Conservation (phyloP, 331 rosid species). For the Malus hybrid region DNA sequence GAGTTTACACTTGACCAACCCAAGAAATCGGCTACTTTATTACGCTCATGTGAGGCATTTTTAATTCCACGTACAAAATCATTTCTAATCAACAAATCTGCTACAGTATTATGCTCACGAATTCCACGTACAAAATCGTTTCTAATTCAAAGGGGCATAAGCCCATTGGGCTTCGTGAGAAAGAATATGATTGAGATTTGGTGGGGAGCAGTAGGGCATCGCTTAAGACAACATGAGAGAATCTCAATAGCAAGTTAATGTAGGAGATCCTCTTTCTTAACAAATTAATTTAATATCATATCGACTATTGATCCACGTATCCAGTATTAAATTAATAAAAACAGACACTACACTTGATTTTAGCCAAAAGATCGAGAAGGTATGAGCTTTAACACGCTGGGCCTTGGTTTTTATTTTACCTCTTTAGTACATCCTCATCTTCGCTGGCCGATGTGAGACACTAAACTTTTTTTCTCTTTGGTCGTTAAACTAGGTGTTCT, state of each 20-base stretch:
- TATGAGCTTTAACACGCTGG: not conserved
- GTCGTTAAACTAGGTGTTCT: not conserved
- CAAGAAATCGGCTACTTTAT: no score
- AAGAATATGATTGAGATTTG: not conserved
- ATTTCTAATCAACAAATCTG: no score
- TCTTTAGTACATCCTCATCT: not conserved
- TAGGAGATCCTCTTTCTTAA: fast-evolving
- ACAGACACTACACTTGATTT: not conserved
- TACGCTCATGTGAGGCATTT: no score
- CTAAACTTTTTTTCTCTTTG: not conserved
- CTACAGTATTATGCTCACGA: no score
- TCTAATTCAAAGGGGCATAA: not conserved
- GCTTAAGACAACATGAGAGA: no score
- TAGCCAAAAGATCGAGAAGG: not conserved
- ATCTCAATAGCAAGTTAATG: not conserved
- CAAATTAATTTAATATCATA: no score
- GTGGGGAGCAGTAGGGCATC: not conserved
- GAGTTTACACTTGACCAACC: no score
- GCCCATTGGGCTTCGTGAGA: not conserved
- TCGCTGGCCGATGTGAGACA: not conserved
- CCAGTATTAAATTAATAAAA: not conserved
- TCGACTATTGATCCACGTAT: fast-evolving
- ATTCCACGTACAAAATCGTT: no score
- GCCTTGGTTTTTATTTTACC: not conserved
- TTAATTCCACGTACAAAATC: no score